These are phyloP conservation scores for Sistotremastrum niveocremeum DNA, from an alignment of 768 basidiomycete genomes.

Conservation along the genomic window DNA sequence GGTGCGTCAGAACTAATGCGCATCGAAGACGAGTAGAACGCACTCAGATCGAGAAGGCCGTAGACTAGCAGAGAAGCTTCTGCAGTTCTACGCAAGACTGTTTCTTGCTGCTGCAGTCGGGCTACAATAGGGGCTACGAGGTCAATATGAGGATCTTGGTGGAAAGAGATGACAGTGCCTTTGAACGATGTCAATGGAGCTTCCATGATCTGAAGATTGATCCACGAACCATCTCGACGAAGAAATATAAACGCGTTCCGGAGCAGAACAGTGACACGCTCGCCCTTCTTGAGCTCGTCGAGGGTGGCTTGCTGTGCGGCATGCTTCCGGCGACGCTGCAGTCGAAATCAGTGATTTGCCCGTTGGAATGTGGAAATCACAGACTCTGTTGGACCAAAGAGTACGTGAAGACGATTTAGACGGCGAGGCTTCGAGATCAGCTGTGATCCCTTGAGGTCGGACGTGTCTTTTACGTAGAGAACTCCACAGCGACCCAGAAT, in stretches of 20 bases:
- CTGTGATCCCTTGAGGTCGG: too few species aligned
- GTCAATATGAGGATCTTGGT: conserved; percentile 28
- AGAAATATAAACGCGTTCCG: conserved; percentile 58
- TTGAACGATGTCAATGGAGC: neutral
- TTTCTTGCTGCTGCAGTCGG: conserved; percentile 46
- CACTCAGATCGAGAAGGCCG: conserved; percentile 45
- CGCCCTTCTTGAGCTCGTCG: conserved; percentile 34
- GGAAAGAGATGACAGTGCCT: conserved; percentile 56
- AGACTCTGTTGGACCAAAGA: too few species aligned
- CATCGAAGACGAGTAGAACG: too few species aligned
- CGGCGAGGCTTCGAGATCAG: too few species aligned
- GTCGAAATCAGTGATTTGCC: too few species aligned
- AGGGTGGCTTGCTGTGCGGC: conserved; percentile 10
- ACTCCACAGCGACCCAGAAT: too few species aligned
- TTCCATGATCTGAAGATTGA: conserved; percentile 1
- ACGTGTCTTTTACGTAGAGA: too few species aligned
- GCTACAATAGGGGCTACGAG: conserved; percentile 43
- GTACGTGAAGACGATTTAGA: too few species aligned
- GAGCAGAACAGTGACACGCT: conserved; percentile 45
- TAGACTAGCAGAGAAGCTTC: conserved; percentile 61
- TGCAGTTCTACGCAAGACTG: conserved; percentile 44
- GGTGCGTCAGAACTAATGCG: neutral
- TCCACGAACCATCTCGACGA: conserved; percentile 40
- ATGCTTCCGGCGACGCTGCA: too few species aligned
- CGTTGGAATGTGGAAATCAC: too few species aligned